Conservation (phyloP, 2,329 filamentous ascomycete genomes). For the Hypoxylon sp. region DNA sequence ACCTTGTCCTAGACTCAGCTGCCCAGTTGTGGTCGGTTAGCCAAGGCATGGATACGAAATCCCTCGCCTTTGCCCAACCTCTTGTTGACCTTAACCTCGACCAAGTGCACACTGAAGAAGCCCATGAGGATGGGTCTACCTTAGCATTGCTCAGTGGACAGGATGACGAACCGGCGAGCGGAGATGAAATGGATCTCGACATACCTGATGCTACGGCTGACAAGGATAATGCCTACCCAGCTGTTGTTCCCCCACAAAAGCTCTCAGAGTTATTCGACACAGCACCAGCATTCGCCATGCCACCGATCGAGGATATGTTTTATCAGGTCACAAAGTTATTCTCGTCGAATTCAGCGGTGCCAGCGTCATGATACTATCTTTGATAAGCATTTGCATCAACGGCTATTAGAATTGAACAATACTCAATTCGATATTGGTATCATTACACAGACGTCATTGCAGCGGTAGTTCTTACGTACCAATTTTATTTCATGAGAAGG, state of each 20-base stretch:
- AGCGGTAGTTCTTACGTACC: not conserved
- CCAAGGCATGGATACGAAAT: conserved; percentile 70
- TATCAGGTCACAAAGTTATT: conserved; percentile 78
- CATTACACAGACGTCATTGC: not conserved
- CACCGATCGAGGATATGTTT: conserved; percentile 82
- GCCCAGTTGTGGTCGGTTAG: conserved; percentile 78
- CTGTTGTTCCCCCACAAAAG: conserved; percentile 77
- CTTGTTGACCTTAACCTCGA: conserved; percentile 69
- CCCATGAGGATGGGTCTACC: conserved; percentile 50
- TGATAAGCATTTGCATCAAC: not conserved
- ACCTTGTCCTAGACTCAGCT: conserved; percentile 80
- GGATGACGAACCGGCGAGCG: conserved; percentile 59
- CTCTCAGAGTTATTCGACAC: conserved; percentile 79
- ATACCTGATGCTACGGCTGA: conserved; percentile 63
- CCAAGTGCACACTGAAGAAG: conserved; percentile 51
- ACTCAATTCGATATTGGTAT: not conserved
- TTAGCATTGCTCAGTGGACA: conserved; percentile 57
- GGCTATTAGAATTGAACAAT: not conserved
- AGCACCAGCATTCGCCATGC: conserved; percentile 77
- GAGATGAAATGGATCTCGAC: conserved; percentile 63
- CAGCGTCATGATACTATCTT: conserved; percentile 37
- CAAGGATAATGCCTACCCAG: conserved; percentile 68
- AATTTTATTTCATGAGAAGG: not conserved
- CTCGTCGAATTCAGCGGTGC: conserved; percentile 66
- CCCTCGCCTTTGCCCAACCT: conserved; percentile 68